A percentile compares a stretch with the other conserved stretches of the same genome.
Conservation (phyloP, 495 filamentous ascomycete species). For the Choiromyces venosus region DNA sequence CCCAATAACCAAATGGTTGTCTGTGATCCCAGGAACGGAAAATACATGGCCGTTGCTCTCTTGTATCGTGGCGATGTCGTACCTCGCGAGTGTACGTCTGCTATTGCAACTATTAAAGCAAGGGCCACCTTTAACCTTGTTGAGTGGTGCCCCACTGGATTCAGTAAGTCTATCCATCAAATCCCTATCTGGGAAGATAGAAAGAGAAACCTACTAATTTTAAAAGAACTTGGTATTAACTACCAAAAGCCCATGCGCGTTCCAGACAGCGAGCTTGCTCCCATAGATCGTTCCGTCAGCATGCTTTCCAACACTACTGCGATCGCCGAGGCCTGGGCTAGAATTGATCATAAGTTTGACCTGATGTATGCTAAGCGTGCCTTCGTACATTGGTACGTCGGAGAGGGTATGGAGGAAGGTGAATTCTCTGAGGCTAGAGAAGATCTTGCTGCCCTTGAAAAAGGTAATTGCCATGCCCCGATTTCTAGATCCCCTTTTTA, state of each 20-base stretch:
- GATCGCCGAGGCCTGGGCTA: slow-evolving; percentile 97
- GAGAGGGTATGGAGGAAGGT: slow-evolving; percentile 99
- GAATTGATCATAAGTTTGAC: slow-evolving; percentile 96
- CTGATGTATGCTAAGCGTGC: slow-evolving; percentile 99
- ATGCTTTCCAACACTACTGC: slow-evolving; percentile 99
- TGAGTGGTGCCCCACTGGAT: slow-evolving; percentile 99
- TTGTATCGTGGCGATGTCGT: slow-evolving; percentile 98
- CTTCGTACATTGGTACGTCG: slow-evolving; percentile 99
- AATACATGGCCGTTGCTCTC: slow-evolving; percentile 99
- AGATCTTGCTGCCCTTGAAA: slow-evolving; percentile 79
- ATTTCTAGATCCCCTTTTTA: not conserved
- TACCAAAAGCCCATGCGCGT: slow-evolving; percentile 94
- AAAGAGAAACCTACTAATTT: slow-evolving; percentile 2
- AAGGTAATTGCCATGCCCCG: slow-evolving; percentile 17
- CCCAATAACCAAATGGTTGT: slow-evolving; percentile 96
- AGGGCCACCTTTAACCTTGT: slow-evolving; percentile 99
- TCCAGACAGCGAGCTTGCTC: slow-evolving; percentile 92
- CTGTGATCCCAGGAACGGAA: slow-evolving; percentile 96
- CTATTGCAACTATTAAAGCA: slow-evolving; percentile 93
- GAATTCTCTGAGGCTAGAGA: slow-evolving; percentile 99
- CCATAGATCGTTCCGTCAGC: slow-evolving; percentile 96
- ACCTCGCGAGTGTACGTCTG: slow-evolving; percentile 85
- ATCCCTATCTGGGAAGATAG: not conserved
- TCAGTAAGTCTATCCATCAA: slow-evolving; percentile 50
- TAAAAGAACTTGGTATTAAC: slow-evolving; percentile 89